Evolutionary conservation across 192 early-diverging fungal species (phyloP), one percentile per base, ranked within the genome.

Genomic region (Thamnidium elegans): DNA sequence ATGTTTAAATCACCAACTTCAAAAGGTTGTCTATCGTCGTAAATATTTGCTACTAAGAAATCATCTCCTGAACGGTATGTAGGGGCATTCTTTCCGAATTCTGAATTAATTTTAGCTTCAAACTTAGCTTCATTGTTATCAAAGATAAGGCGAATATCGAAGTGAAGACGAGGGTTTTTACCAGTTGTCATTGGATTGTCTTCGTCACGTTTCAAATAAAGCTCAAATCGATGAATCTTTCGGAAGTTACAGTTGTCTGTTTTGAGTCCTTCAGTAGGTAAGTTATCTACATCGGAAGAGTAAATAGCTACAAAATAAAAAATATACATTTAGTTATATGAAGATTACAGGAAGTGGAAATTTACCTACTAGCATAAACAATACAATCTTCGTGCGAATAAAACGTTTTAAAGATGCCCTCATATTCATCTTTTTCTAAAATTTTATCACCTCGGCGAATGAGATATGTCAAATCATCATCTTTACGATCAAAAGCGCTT

Each of bases 341-440:
- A 50, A 20, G 17, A 20, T 17, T 17, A 50, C 2, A 50, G 17
- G 17, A 50, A 50, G 19, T 17, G 7, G 3, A 50, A 17, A 17
- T 50, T 44, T 44, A 59, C 56, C 43, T 59, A 59, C 56, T 59
- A 7, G 56, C 42, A 45, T 59, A 59, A 10, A 59, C 56, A 42
- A 59, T 15, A 15, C 56, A 59, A 17, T 59, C 56, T 59, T 59
- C 42, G 8, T 59, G 14, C 14, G 56, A 20, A 59, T 43, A 59
- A 34, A 59, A 59, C 7, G n/a, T 42, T 59, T 19, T 44, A 44
- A 20, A 21, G 4, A 59, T 44, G 44, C 58, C 58, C 7, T 59
- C 10, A n/a, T 23, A 15, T 21, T 59, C 39, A 13, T 59, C 43
- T 21, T 44, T 15, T 6, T 45, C 19, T 21, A 9, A 20, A 7